phyloP scores from a whole-genome alignment of 257 asterid species.

The Nicotiana tabacum region DNA sequence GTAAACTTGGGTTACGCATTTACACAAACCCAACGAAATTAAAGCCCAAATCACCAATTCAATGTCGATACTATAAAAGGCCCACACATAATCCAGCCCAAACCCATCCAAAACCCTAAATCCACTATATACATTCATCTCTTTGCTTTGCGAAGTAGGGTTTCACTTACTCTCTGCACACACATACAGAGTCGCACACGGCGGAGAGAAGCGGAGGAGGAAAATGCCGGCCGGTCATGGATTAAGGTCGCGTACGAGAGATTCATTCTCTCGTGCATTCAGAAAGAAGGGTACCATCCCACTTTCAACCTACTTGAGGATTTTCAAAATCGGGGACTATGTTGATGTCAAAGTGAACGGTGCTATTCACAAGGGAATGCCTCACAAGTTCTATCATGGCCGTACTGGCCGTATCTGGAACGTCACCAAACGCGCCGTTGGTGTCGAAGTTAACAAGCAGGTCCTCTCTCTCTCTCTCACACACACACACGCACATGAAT shows the following conservation, averaged over 20 bases:
- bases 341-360: constrained; percentile 49
- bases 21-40: too few species aligned
- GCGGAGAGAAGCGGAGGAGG: not conserved
- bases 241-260: constrained; percentile 29
- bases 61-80: not conserved
- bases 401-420: constrained; percentile 50
- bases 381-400: constrained; percentile 39
- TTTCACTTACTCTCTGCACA: not conserved
- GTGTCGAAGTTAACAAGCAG: constrained; percentile 48
- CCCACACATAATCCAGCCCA: not conserved
- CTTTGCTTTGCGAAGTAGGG: not conserved
- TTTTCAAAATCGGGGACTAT: constrained; percentile 30
- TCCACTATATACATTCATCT: not conserved
- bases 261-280: constrained; percentile 30
- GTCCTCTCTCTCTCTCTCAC: not conserved
- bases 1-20: too few species aligned
- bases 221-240: constrained; percentile 54
- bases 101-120: not conserved
- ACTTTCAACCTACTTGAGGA: constrained; percentile 28
- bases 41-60: not conserved
- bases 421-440: constrained; percentile 43
- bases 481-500: not conserved
- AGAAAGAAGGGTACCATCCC: constrained; percentile 35
- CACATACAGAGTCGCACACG: not conserved
- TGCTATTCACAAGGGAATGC: constrained; percentile 47